Evolutionary conservation across 495 filamentous ascomycete genomes (phyloP).

Genomic region (Penicillium coffeae): DNA sequence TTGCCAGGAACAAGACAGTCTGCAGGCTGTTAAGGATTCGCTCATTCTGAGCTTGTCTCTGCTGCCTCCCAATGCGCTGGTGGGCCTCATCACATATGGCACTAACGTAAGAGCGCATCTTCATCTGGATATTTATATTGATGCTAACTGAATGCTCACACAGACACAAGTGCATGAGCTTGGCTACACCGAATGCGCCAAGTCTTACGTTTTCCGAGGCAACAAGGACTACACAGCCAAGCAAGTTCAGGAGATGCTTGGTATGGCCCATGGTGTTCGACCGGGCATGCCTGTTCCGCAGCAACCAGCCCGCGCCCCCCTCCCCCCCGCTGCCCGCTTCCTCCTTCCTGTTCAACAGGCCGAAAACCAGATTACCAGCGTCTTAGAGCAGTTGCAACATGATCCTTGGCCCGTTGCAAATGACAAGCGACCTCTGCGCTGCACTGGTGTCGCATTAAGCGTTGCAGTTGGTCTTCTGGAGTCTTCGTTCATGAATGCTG

Average conservation of each 20-base stretch:
- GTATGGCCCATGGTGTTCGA: slow-evolving; percentile 63
- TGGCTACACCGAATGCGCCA: slow-evolving; percentile 95
- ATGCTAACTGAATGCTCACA: slow-evolving; percentile 20
- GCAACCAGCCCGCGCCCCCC: slow-evolving; percentile 74
- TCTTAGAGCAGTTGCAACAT: slow-evolving; percentile 92
- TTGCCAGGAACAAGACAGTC: slow-evolving; percentile 96
- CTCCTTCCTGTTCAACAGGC: slow-evolving; percentile 92
- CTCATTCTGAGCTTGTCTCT: slow-evolving; percentile 96
- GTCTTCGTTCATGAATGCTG: slow-evolving; percentile 90
- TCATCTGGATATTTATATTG: neutral
- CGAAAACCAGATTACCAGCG: slow-evolving; percentile 97
- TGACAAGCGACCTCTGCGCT: slow-evolving; percentile 86
- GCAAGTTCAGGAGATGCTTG: slow-evolving; percentile 98
- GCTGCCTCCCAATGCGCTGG: slow-evolving; percentile 86
- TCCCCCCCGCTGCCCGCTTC: slow-evolving; percentile 84
- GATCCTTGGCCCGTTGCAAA: slow-evolving; percentile 98
- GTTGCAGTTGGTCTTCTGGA: slow-evolving; percentile 93
- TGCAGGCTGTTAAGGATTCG: slow-evolving; percentile 93
- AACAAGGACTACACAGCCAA: slow-evolving; percentile 97
- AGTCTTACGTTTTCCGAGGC: slow-evolving; percentile 98
- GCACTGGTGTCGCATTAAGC: slow-evolving; percentile 92
- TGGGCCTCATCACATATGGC: slow-evolving; percentile 92
- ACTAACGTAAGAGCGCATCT: slow-evolving; percentile 69
- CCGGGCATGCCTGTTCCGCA: slow-evolving; percentile 65
- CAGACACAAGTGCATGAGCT: slow-evolving; percentile 97